Base-by-base conservation (phyloP, 108 stramenopile species). In the Skeletonema tropicum region DNA sequence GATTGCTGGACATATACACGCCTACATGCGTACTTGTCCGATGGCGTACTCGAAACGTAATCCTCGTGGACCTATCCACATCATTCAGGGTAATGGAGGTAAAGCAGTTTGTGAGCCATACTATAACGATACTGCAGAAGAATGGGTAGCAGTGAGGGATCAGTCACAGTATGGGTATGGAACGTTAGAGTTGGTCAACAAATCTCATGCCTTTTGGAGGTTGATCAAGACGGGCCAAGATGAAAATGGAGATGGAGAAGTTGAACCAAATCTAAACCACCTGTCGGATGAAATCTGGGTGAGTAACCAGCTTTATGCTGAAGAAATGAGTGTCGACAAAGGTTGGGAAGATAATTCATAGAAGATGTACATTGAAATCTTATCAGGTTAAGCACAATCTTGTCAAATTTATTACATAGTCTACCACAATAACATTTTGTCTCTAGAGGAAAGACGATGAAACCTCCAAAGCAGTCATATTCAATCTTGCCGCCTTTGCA, bases 1-100 rank as follows among this genome's bases (percentile, higher is more conserved):
- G 10, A 80, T 98, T 57, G 75, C 83, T 11, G 98, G 96, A 29
- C 98, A 98, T 80, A 87, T 97, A 57, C 98, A 98, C 84, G 94
- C 94, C 55, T 97, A 96, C 70, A 86, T 91, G 70, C 87, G 97
- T 9, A 89, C 92, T 33, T 49, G 68, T 13, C 85, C 84, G 39
- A 88, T 95, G 1, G 79, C 83, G n/a, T 64, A 83, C 63, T 85
- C 79, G 49, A 49, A 74, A 10, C 36, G 75, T 15, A 64, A 70
- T 64, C 65, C 71, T 15, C 77, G 73, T 31, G 95, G 90, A 21
- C 93, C 93, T 1, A 76, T 94, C 11, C 91, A 98, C 64, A 84
- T 99, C 55, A 89, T 92, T 49, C 84, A 97, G 45, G 98, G 98
- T 57, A 97, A 96, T 30, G 97, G 97, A 48, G 98, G 97, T 3